Percentiles rank a stretch among this genome's conserved stretches.
Conservation (phyloP, 768 basidiomycete genomes). For the Lactarius tabidus region DNA sequence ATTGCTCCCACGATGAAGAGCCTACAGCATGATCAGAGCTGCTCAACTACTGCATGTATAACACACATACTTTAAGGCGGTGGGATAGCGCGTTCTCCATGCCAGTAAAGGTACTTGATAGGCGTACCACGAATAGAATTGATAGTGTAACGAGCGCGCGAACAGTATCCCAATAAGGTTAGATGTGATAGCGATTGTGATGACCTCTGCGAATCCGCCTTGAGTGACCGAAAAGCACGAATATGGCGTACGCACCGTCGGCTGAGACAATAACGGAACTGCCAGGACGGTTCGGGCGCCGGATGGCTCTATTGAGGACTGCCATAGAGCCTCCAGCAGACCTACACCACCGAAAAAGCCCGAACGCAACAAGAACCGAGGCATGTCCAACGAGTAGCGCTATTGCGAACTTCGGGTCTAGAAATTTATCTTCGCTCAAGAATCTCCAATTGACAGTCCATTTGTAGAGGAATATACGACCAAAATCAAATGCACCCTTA, state of each 20-base stretch:
- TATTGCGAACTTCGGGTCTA: conserved; percentile 56
- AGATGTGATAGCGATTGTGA: conserved; percentile 81
- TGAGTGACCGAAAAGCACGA: conserved; percentile 20
- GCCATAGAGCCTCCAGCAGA: conserved; percentile 60
- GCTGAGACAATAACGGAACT: conserved; percentile 44
- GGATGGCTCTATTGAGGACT: conserved; percentile 53
- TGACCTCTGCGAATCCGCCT: conserved; percentile 49
- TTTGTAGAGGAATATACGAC: conserved; percentile 84
- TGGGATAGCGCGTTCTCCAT: conserved; percentile 67
- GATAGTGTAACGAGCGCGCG: conserved; percentile 94
- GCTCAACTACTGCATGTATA: conserved; percentile 10
- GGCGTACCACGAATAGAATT: conserved; percentile 98
- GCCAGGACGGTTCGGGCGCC: conserved; percentile 48
- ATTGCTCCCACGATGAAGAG: conserved; percentile 54
- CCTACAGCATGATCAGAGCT: conserved; percentile 38
- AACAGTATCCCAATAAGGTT: conserved; percentile 90
- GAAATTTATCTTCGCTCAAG: conserved; percentile 70
- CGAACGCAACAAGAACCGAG: conserved; percentile 57
- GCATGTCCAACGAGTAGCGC: conserved; percentile 66
- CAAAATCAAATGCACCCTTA: conserved; percentile 77
- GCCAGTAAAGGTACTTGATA: conserved; percentile 82
- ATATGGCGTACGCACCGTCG: conserved; percentile 51
- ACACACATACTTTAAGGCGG: conserved; percentile 55
- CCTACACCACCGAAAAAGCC: conserved; percentile 70
- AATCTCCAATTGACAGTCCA: conserved; percentile 99